Evolutionary conservation across 2,329 filamentous ascomycete species (phyloP).

Genomic region (Fusarium clavum): DNA sequence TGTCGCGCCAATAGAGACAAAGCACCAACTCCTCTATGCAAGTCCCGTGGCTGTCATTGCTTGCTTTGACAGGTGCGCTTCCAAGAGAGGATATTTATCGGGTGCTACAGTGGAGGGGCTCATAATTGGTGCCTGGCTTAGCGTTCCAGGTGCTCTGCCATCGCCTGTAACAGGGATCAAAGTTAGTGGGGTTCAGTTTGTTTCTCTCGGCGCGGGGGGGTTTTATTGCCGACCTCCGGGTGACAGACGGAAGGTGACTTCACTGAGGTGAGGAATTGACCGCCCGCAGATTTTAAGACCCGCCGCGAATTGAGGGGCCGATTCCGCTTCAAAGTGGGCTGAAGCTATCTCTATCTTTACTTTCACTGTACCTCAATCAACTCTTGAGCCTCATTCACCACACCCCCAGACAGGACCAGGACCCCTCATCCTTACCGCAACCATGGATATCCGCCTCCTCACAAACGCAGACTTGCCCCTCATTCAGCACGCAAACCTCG

Average conservation of each 20-base stretch:
- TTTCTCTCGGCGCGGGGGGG: slow-evolving; percentile 12
- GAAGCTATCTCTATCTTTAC: slow-evolving; percentile 28
- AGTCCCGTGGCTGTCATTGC: slow-evolving; percentile 34
- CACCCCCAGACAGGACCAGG: neutral
- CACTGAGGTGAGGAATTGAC: neutral
- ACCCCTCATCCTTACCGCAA: slow-evolving; percentile 39
- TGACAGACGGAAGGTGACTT: neutral
- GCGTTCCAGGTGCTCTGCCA: slow-evolving; percentile 6
- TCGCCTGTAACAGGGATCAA: neutral
- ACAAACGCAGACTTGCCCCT: slow-evolving; percentile 85
- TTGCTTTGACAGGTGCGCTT: slow-evolving; percentile 45
- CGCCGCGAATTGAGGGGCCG: slow-evolving; percentile 27
- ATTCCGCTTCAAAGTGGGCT: slow-evolving; percentile 26
- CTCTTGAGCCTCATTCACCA: slow-evolving; percentile 21
- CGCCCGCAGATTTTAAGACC: slow-evolving; percentile 25
- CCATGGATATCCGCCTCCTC: slow-evolving; percentile 92
- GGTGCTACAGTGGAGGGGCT: slow-evolving; percentile 24
- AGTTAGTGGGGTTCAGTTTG: slow-evolving; percentile 10
- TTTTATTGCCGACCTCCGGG: slow-evolving; percentile 24
- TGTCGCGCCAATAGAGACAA: slow-evolving; percentile 43
- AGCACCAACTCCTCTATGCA: slow-evolving; percentile 10
- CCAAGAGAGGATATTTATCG: slow-evolving; percentile 27
- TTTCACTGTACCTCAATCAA: slow-evolving; percentile 4
- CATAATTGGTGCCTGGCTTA: slow-evolving; percentile 23
- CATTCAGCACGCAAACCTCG: slow-evolving; percentile 98